A percentile compares a stretch with the other conserved stretches of the same genome.
Evolutionary conservation across 83 land plant species (phyloP).

Genomic region (Picea engelmannii): DNA sequence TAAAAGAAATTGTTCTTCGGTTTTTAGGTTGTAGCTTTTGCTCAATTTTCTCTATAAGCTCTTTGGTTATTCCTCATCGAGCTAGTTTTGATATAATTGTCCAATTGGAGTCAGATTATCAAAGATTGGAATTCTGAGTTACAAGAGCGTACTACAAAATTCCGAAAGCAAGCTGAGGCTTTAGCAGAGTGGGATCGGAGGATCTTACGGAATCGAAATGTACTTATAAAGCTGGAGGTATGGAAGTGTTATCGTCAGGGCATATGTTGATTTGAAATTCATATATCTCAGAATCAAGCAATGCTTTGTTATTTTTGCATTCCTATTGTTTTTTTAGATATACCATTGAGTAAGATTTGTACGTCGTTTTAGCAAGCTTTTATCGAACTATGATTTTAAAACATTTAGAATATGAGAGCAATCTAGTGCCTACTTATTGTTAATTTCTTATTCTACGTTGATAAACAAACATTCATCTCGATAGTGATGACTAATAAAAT

Average conservation of each 20-base stretch:
- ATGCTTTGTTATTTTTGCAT: not conserved
- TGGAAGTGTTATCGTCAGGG: not conserved
- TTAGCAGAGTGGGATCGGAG: slow-evolving; percentile 94
- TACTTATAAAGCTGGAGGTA: slow-evolving; percentile 94
- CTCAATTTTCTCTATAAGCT: not conserved
- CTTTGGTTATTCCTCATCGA: not conserved
- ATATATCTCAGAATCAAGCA: not conserved
- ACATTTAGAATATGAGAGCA: too few relatives aligned
- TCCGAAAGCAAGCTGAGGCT: slow-evolving; percentile 85
- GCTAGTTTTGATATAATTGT: not conserved
- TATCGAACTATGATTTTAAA: too few relatives aligned
- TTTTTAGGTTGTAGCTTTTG: not conserved
- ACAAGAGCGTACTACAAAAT: slow-evolving; percentile 88
- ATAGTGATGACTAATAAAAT: too few relatives aligned
- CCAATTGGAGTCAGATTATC: slow-evolving; percentile 55
- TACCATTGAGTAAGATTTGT: not conserved
- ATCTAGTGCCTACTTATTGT: too few relatives aligned
- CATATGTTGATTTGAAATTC: not conserved
- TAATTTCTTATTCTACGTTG: too few relatives aligned
- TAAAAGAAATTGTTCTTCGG: too few relatives aligned
- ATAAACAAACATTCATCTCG: too few relatives aligned
- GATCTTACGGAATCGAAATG: slow-evolving; percentile 83
- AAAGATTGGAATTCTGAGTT: slow-evolving; percentile 95
- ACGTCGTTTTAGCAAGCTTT: too few relatives aligned
- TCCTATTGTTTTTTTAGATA: not conserved